Base-by-base conservation (phyloP, 208 protist species). In the Crithidia thermophila region DNA sequence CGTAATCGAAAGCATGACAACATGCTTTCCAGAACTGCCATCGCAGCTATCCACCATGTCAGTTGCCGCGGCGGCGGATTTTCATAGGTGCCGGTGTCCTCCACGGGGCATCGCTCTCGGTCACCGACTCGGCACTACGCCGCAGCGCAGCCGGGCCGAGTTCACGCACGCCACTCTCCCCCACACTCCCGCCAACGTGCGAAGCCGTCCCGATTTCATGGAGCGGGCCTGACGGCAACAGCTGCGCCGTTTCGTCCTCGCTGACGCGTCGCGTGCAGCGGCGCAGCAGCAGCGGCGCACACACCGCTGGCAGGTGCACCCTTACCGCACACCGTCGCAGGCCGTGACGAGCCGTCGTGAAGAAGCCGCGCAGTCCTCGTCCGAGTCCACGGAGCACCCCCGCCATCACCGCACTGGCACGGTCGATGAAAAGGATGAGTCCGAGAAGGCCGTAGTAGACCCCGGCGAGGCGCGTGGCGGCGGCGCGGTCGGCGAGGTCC, bases 371-470 rank as follows among this genome's bases (percentile, higher is more conserved):
- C 34, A 62, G 14, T 10, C 10, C 21, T 13, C 43, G 40, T 11
- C n/a, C 23, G 9, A 21, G 33, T 1, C 34, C 6, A 13, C 37
- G 49, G 16, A 47, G 10, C 2, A 36, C 9, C 10, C 11, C 27
- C 6, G 25, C 10, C 43, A 67, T 9, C 13, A 31, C 16, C 5
- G 18, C 23, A 25, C 45, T 60, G 13, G 59, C 46, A 6, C 49
- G 25, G 37, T 68, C 42, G n/a, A 58, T 42, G 16, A 68, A 23
- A 10, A 75, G 42, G 10, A 69, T 16, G 6, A 66, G 46, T 2
- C 57, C 60, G 16, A 74, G 33, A n/a, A 81, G 10, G 16, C 59
- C 20, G 47, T 86, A 82, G 51, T 79, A 79, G 4, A 82, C 28
- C 0, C 64, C 80, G 1, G 72, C 74, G 27, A 18, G 33, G 28